Base-by-base conservation (phyloP, 768 basidiomycete species). In the Amanita exitialis region DNA sequence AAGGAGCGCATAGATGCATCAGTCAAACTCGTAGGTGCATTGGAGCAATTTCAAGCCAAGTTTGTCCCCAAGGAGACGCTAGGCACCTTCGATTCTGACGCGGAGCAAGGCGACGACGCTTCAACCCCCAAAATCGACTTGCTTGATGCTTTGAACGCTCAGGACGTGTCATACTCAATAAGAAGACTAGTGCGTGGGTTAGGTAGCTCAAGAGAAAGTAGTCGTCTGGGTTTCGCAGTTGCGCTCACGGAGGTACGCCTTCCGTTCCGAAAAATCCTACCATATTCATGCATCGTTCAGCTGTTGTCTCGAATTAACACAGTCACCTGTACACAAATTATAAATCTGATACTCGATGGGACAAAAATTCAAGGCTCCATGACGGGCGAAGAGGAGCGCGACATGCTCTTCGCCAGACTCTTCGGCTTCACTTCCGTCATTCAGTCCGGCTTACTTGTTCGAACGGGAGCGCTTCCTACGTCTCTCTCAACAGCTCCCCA, bases 121-220 rank as follows among this genome's bases (percentile, higher is more conserved):
- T 8, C 45, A 7, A 62, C 61, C 34, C 50, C 60, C 16, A 71
- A 66, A 55, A 64, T 65, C 3, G 76, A 82, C 56, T 71, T 68
- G 37, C 61, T 89, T 50, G 84, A 90, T 58, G 62, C 62, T 7
- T 61, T 83, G 44, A 94, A 95, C 66, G 86, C 90, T 3, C 86
- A 84, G 55, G 95, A 99, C 70, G 90, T 96, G 1, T 79, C 88
- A 5, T 99, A 99, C 63, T 89, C 94, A 4, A 82, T 98, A 60
- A 79, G 89, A 46, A 66, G 95, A 13, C 76, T 99, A 32, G 70
- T 95, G 15, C 76, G 92, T 37, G 95, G 95, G 10, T 73, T 99
- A 27, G 90, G 88, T 0, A 94, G 90, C 64, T 87, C 92, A 1
- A 74, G 93, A 59, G 94, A 99, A 64, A 90, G 90, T 64, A 95